Conservation (phyloP, 2,329 filamentous ascomycete genomes). For the Ophiostoma sp. region DNA sequence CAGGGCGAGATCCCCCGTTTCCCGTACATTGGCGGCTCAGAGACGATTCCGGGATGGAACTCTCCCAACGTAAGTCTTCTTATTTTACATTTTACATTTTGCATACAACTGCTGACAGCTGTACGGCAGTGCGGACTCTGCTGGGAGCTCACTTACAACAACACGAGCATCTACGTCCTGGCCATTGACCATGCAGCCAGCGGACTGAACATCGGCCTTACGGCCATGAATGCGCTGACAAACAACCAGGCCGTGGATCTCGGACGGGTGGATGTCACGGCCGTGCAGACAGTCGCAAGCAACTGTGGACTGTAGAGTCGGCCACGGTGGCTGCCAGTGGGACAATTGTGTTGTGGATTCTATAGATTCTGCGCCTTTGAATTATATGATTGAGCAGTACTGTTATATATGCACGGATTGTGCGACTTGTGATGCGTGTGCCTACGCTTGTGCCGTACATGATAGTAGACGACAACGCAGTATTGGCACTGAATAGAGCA, state of each 20-base stretch:
- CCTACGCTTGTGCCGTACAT: too few relatives aligned
- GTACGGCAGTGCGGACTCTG: conserved; percentile 52
- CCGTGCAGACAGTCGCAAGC: conserved; percentile 40
- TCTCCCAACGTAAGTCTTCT: conserved; percentile 37
- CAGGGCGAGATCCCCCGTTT: conserved; percentile 49
- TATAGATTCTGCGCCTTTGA: too few relatives aligned
- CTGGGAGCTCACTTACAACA: conserved; percentile 51
- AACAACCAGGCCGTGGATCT: conserved; percentile 45
- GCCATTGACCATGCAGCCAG: conserved; percentile 90
- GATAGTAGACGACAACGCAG: too few relatives aligned
- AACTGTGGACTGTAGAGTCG: conserved; percentile 38
- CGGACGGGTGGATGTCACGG: conserved; percentile 49
- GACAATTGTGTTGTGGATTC: too few relatives aligned
- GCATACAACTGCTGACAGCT: neutral
- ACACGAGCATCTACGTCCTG: conserved; percentile 64
- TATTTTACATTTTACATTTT: neutral
- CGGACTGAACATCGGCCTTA: conserved; percentile 64
- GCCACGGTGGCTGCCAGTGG: neutral
- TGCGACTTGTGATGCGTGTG: too few relatives aligned
- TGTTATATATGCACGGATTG: too few relatives aligned
- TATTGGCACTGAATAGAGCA: neutral
- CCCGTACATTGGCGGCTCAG: conserved; percentile 52
- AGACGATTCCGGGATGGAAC: conserved; percentile 52
- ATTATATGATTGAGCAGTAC: too few relatives aligned
- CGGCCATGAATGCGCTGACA: conserved; percentile 53